A percentile compares a stretch with the other conserved stretches of the same genome.
These are phyloP conservation scores for Novakomyces olei DNA, from an alignment of 805 yeast species.

Conservation along the genomic window DNA sequence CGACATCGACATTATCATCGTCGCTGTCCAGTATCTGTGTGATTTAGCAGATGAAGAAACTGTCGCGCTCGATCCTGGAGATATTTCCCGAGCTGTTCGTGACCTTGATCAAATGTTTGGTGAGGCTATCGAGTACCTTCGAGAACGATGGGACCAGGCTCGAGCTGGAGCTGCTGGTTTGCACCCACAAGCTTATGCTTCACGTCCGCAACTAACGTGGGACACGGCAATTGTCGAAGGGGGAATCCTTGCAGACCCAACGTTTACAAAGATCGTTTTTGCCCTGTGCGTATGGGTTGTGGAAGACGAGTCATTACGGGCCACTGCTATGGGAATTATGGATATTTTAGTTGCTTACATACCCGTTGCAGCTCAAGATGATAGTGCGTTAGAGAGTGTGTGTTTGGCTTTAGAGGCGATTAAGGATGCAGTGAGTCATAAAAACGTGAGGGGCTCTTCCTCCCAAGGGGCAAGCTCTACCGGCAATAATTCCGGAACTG, in stretches of 20 bases:
- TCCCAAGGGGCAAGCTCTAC: too few relatives aligned
- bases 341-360: constrained; percentile 2
- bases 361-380: too few relatives aligned
- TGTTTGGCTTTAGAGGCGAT: too few relatives aligned
- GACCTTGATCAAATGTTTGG: background rate
- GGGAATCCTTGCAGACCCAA: background rate
- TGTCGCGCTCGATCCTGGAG: background rate
- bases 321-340: constrained; percentile 1
- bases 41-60: constrained; percentile 1
- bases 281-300: constrained; percentile 2
- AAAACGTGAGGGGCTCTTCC: too few relatives aligned
- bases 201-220: too few relatives aligned
- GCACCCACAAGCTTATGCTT: too few relatives aligned
- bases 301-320: constrained; percentile 1
- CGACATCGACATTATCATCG: background rate
- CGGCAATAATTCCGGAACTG: too few relatives aligned
- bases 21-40: background rate
- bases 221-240: background rate
- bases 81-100: background rate
- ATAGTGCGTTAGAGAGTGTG: too few relatives aligned
- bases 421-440: too few relatives aligned
- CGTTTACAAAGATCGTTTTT: background rate
- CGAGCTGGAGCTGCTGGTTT: background rate
- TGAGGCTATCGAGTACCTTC: constrained; percentile 3
- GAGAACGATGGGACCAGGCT: constrained; percentile 3